A percentile compares a stretch with the other conserved stretches of the same genome.
Conservation (phyloP, 495 filamentous ascomycete species). For the Letharia lupina region DNA sequence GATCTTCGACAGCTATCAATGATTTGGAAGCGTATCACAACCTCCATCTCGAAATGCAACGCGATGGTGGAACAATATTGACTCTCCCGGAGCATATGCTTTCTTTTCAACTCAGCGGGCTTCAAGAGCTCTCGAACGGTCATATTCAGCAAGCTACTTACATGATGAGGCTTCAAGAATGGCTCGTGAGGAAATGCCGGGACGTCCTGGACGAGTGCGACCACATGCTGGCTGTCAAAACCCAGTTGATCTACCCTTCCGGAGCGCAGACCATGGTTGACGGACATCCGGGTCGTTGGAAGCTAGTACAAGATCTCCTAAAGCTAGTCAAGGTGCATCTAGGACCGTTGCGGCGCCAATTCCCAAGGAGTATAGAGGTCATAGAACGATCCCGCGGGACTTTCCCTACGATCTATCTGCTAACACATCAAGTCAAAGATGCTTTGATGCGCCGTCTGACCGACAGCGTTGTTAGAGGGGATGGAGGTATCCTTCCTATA, state of each 20-base stretch:
- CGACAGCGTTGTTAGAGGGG: constrained; percentile 16
- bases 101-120: constrained; percentile 57
- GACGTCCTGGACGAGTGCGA: constrained; percentile 62
- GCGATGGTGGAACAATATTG: constrained; percentile 45
- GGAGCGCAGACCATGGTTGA: constrained; percentile 49
- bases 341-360: constrained; percentile 18
- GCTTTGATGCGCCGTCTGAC: constrained; percentile 24
- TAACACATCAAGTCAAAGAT: constrained; percentile 31
- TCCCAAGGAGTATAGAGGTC: constrained; percentile 37
- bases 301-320: constrained; percentile 47
- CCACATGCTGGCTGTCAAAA: constrained; percentile 52
- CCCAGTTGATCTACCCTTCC: constrained; percentile 61
- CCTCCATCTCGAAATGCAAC: constrained; percentile 42
- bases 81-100: constrained; percentile 62
- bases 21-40: constrained; percentile 29
- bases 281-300: constrained; percentile 52
- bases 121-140: constrained; percentile 39
- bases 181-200: constrained; percentile 36
- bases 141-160: constrained; percentile 24
- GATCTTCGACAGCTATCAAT: constrained; percentile 29
- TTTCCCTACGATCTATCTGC: constrained; percentile 40
- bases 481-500: constrained; percentile 11
- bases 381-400: constrained; percentile 23
- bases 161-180: constrained; percentile 37
- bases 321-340: constrained; percentile 33